Conservation (phyloP, 2,329 filamentous ascomycete genomes). For the Colletotrichum acutatum region DNA sequence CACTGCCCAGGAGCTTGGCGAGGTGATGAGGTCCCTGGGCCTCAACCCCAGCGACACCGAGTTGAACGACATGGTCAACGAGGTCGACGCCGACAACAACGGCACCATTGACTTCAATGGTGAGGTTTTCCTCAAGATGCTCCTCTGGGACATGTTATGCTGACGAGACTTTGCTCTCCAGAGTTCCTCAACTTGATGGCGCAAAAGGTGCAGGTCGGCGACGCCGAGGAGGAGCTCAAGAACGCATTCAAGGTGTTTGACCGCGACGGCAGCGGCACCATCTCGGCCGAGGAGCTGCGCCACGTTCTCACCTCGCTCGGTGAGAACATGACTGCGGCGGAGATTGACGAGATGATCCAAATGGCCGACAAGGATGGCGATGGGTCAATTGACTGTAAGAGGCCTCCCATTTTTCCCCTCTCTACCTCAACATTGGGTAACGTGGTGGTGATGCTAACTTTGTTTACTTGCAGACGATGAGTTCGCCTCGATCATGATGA, state of each 20-base stretch:
- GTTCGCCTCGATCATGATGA: constrained; percentile 95
- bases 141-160: no score
- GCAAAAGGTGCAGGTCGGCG: constrained; percentile 93
- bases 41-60: constrained; percentile 92
- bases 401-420: constrained; percentile 28
- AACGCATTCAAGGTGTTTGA: constrained; percentile 93
- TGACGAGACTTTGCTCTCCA: constrained; percentile 50
- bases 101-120: constrained; percentile 92
- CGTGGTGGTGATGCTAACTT: constrained; percentile 12
- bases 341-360: constrained; percentile 93
- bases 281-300: constrained; percentile 87
- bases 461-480: constrained; percentile 77
- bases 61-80: constrained; percentile 94
- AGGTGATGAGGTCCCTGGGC: constrained; percentile 89
- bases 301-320: constrained; percentile 94
- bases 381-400: constrained; percentile 86
- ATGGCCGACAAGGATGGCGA: constrained; percentile 92
- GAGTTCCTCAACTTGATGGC: constrained; percentile 96
- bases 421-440: no score
- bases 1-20: constrained; percentile 90
- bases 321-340: constrained; percentile 89
- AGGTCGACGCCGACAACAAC: constrained; percentile 92
- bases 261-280: constrained; percentile 91
- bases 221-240: constrained; percentile 90
- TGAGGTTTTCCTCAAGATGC: no score